These are phyloP conservation scores for Candida khao-thaluensis DNA, from an alignment of 805 yeast genomes.

Conservation along the genomic window DNA sequence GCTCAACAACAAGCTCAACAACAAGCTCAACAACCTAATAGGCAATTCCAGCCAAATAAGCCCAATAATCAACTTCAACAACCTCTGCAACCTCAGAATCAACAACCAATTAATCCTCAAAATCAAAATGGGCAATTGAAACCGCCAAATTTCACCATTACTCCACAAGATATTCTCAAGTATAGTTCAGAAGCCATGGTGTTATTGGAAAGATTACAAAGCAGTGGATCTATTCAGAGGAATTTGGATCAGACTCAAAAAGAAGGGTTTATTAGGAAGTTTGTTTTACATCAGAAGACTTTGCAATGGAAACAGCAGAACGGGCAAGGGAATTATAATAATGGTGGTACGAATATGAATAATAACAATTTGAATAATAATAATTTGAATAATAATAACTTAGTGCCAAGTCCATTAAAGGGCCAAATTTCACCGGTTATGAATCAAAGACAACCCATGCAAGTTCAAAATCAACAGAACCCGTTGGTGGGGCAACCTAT, in stretches of 20 bases:
- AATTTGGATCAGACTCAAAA: slow-evolving; percentile 37
- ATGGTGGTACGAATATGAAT: not conserved
- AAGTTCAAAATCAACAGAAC: slow-evolving; percentile 11
- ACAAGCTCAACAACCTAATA: slow-evolving; percentile 23
- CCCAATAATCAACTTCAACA: slow-evolving; percentile 21
- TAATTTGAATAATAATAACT: slow-evolving; percentile 2
- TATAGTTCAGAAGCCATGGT: slow-evolving; percentile 41
- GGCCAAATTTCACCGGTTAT: slow-evolving; percentile 14
- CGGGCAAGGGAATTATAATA: slow-evolving; percentile 15
- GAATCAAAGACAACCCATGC: slow-evolving; percentile 17
- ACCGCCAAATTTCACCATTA: slow-evolving; percentile 32
- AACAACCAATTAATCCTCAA: slow-evolving; percentile 7
- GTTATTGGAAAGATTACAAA: slow-evolving; percentile 35
- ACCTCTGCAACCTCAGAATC: slow-evolving; percentile 10
- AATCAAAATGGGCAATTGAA: slow-evolving; percentile 11
- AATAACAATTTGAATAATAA: slow-evolving; percentile 2
- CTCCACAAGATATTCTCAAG: slow-evolving; percentile 39
- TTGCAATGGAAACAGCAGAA: slow-evolving; percentile 31
- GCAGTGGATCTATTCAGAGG: slow-evolving; percentile 32
- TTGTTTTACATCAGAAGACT: slow-evolving; percentile 38
- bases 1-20: slow-evolving; percentile 19
- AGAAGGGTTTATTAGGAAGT: slow-evolving; percentile 39
- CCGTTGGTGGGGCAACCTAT: slow-evolving; percentile 9
- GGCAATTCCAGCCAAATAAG: slow-evolving; percentile 18
- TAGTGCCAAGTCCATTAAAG: slow-evolving; percentile 14